Percentiles rank a stretch among this genome's conserved stretches.
These are phyloP conservation scores for Cochlearia excelsa DNA, from an alignment of 345 rosid genomes.

Conservation along the genomic window DNA sequence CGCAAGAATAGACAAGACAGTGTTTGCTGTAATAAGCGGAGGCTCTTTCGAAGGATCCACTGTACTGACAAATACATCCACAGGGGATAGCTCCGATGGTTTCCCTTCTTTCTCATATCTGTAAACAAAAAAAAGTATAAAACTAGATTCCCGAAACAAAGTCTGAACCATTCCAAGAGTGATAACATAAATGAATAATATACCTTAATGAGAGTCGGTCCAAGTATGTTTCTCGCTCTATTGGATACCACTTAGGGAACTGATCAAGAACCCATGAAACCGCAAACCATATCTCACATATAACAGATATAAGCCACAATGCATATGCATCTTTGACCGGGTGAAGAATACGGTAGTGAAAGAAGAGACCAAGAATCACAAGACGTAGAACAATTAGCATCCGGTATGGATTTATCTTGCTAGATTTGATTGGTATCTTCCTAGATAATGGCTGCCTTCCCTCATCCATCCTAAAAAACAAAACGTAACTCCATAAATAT, in stretches of 20 bases:
- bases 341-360: slow-evolving; percentile 90
- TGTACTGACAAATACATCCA: slow-evolving; percentile 89
- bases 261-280: slow-evolving; percentile 99
- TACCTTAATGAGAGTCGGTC: slow-evolving; percentile 93
- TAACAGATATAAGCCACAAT: slow-evolving; percentile 93
- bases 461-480: slow-evolving; percentile 88
- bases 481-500: slow-evolving; percentile 15
- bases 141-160: not conserved
- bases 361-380: slow-evolving; percentile 82
- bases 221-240: slow-evolving; percentile 85
- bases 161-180: not conserved
- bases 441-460: slow-evolving; percentile 99
- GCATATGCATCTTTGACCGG: slow-evolving; percentile 89
- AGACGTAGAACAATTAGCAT: slow-evolving; percentile 81
- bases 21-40: slow-evolving; percentile 96
- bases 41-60: slow-evolving; percentile 99
- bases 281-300: slow-evolving; percentile 98
- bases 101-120: slow-evolving; percentile 99
- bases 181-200: slow-evolving; percentile 10
- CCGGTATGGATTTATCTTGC: slow-evolving; percentile 97
- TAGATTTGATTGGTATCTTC: slow-evolving; percentile 87
- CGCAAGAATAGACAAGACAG: slow-evolving; percentile 93
- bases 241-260: slow-evolving; percentile 97
- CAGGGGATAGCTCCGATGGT: slow-evolving; percentile 72
- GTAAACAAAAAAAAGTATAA: slow-evolving; percentile 18